Evolutionary conservation across 768 basidiomycete species (phyloP).

Genomic region (Psilocybe cubensis): DNA sequence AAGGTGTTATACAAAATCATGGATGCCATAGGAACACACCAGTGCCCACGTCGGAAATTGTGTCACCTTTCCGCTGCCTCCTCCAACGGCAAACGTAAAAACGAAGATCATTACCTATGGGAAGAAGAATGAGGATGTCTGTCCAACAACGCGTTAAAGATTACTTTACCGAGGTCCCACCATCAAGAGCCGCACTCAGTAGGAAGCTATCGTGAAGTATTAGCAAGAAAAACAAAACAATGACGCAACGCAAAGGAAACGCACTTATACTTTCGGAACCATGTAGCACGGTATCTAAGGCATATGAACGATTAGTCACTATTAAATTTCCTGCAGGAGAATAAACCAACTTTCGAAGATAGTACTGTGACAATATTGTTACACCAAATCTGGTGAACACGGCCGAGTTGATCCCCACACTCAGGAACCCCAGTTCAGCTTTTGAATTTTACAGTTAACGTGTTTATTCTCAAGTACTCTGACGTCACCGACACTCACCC

Average conservation of each 20-base stretch:
- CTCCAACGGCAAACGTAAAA: slow-evolving; percentile 47
- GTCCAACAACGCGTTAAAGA: neutral
- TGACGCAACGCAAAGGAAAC: neutral
- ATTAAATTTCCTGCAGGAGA: neutral
- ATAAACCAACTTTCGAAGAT: slow-evolving; percentile 32
- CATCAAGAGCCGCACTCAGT: slow-evolving; percentile 51
- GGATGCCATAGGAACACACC: slow-evolving; percentile 27
- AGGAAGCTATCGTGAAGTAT: slow-evolving; percentile 32
- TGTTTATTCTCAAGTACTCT: neutral
- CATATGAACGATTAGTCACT: neutral
- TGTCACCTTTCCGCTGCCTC: slow-evolving; percentile 42
- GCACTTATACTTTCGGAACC: slow-evolving; percentile 50
- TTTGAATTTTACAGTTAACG: neutral
- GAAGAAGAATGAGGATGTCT: slow-evolving; percentile 5
- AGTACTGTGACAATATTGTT: slow-evolving; percentile 47
- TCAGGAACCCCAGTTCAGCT: slow-evolving; percentile 42
- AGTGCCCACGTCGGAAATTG: slow-evolving; percentile 42
- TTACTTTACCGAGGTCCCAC: slow-evolving; percentile 43
- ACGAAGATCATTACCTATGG: slow-evolving; percentile 43
- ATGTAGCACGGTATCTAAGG: slow-evolving; percentile 38
- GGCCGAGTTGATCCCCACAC: slow-evolving; percentile 56
- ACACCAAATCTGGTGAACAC: slow-evolving; percentile 42
- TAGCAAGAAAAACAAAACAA: neutral
- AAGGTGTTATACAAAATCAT: neutral
- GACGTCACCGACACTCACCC: slow-evolving; percentile 25